These are phyloP conservation scores for Solanum lycopersicoides DNA, from an alignment of 257 asterid species.

Conservation along the genomic window DNA sequence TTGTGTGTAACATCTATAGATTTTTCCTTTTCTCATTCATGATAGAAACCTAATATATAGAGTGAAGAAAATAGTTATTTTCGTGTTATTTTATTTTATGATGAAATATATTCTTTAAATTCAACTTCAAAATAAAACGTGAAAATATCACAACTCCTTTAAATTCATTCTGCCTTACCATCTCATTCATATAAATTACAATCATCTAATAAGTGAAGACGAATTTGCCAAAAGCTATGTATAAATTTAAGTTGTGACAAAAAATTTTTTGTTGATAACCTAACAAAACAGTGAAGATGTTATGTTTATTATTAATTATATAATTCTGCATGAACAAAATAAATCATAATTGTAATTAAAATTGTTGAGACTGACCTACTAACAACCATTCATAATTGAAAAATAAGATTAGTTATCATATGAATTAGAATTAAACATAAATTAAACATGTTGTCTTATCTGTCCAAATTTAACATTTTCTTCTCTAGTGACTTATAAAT, in stretches of 20 bases:
- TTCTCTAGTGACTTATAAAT: background rate
- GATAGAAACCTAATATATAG: background rate
- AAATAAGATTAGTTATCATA: background rate
- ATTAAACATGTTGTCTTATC: background rate
- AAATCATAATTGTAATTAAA: background rate
- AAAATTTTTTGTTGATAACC: background rate
- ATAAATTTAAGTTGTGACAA: background rate
- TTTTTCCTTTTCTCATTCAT: background rate
- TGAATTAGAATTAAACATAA: background rate
- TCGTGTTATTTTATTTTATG: too few relatives aligned
- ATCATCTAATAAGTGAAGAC: background rate
- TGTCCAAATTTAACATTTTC: background rate
- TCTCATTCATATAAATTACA: background rate
- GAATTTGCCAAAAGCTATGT: background rate
- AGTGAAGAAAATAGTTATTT: too few relatives aligned
- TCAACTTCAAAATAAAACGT: too few relatives aligned
- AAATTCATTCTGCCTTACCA: too few relatives aligned
- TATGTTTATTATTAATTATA: background rate
- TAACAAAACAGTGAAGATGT: background rate
- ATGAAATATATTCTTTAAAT: too few relatives aligned
- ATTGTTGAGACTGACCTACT: background rate
- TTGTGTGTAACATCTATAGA: background rate
- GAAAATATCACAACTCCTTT: fast-evolving
- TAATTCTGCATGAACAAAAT: background rate
- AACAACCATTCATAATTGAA: background rate